Evolutionary conservation across 2,329 filamentous ascomycete species (phyloP).

Genomic region (Fusarium sp.): DNA sequence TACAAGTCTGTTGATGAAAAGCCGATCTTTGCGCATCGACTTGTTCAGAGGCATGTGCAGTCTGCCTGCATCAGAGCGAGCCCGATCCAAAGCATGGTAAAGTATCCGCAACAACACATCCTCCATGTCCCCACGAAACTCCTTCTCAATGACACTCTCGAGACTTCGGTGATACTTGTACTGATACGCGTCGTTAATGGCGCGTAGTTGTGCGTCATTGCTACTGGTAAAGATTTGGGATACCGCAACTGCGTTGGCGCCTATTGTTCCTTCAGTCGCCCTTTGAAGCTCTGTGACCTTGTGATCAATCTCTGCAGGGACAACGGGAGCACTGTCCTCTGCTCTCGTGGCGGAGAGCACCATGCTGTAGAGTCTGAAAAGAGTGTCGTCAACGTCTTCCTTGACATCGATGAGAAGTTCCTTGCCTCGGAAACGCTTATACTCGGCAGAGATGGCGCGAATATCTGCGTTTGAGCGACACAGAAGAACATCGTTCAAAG

Average conservation of each 20-base stretch:
- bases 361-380: constrained; percentile 55
- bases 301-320: constrained; percentile 50
- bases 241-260: constrained; percentile 51
- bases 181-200: constrained; percentile 49
- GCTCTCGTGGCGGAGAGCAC: constrained; percentile 47
- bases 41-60: constrained; percentile 47
- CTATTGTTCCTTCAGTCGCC: constrained; percentile 51
- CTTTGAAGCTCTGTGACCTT: constrained; percentile 53
- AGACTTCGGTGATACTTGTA: constrained; percentile 53
- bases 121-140: constrained; percentile 54
- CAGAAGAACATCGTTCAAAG: constrained; percentile 53
- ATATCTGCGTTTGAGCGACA: constrained; percentile 56
- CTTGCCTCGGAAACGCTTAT: constrained; percentile 45
- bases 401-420: constrained; percentile 52
- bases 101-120: constrained; percentile 52
- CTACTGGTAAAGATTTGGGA: constrained; percentile 51
- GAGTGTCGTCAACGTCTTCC: constrained; percentile 50
- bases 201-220: constrained; percentile 52
- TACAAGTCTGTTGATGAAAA: constrained; percentile 52
- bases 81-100: constrained; percentile 41
- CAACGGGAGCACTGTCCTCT: constrained; percentile 48
- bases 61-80: constrained; percentile 45
- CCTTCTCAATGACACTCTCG: constrained; percentile 53
- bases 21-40: constrained; percentile 48
- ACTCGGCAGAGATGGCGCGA: constrained; percentile 51